A percentile compares a stretch with the other conserved stretches of the same genome.
phyloP scores from a whole-genome alignment of 495 filamentous ascomycete genomes.

The Aspergillus conjunctus region DNA sequence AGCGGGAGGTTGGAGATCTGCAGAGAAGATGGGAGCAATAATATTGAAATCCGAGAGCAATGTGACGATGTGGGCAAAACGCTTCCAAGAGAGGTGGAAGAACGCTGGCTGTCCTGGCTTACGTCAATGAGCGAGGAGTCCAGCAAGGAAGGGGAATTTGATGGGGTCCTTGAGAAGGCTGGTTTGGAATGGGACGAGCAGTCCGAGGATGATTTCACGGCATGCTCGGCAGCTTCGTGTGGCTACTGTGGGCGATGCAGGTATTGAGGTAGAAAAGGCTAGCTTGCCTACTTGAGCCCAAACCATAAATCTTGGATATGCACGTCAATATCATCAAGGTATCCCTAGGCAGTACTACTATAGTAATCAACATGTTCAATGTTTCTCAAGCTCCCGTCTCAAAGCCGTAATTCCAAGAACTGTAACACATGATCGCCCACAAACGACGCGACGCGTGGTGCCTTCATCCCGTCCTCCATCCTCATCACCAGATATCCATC shows the following conservation, averaged over 20 bases:
- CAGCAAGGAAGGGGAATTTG: not conserved
- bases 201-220: constrained; percentile 12
- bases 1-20: constrained; percentile 49
- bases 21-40: constrained; percentile 27
- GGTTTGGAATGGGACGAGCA: not conserved
- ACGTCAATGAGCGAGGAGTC: not conserved
- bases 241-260: constrained; percentile 13
- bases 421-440: too few relatives aligned
- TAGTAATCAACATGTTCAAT: too few relatives aligned
- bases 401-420: too few relatives aligned
- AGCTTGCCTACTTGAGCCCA: too few relatives aligned
- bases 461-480: too few relatives aligned
- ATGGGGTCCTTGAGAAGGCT: not conserved
- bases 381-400: too few relatives aligned
- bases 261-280: too few relatives aligned
- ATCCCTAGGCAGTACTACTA: too few relatives aligned
- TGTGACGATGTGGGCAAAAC: constrained; percentile 25
- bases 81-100: constrained; percentile 16
- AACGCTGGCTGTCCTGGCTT: not conserved
- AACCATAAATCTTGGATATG: too few relatives aligned
- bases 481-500: too few relatives aligned
- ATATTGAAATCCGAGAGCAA: constrained; percentile 49
- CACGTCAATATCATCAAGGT: too few relatives aligned
- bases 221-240: constrained; percentile 12
- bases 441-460: too few relatives aligned